Evolutionary conservation across 768 basidiomycete genomes (phyloP).

Genomic region (Rhizopogon rudus): DNA sequence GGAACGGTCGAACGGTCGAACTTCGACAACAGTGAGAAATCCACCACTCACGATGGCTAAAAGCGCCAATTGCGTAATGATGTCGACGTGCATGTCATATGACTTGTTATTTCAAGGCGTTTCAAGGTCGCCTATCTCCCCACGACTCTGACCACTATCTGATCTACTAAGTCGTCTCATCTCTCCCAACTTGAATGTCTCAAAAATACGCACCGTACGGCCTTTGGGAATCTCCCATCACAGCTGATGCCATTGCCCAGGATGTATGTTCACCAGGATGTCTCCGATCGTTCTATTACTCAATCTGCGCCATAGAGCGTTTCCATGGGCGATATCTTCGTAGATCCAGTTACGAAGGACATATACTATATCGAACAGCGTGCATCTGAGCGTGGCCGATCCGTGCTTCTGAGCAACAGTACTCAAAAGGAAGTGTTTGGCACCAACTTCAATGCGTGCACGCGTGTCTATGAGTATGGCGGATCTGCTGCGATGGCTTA

Average conservation of each 20-base stretch:
- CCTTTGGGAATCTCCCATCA: constrained; percentile 57
- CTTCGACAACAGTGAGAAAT: too few species aligned
- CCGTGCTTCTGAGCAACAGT: constrained; percentile 50
- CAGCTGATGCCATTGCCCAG: constrained; percentile 45
- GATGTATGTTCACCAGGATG: constrained; percentile 28
- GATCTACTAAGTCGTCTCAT: neutral
- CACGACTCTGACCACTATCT: neutral
- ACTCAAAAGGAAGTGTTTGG: constrained; percentile 46
- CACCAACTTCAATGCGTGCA: constrained; percentile 49
- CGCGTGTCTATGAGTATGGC: constrained; percentile 67
- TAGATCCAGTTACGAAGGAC: constrained; percentile 42
- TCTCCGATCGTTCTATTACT: neutral
- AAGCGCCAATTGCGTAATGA: too few species aligned
- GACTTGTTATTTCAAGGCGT: too few species aligned
- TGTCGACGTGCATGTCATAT: too few species aligned
- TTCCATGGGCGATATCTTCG: constrained; percentile 38
- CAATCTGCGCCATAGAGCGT: constrained; percentile 18
- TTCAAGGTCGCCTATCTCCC: neutral
- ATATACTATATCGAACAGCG: constrained; percentile 59
- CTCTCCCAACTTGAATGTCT: constrained; percentile 5
- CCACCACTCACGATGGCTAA: too few species aligned
- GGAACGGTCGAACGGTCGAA: too few species aligned
- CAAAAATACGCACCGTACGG: constrained; percentile 46
- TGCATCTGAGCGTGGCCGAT: constrained; percentile 50
- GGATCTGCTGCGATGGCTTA: constrained; percentile 56